phyloP scores from a whole-genome alignment of 495 filamentous ascomycete species.

The Staphylotrichum tortipilum region DNA sequence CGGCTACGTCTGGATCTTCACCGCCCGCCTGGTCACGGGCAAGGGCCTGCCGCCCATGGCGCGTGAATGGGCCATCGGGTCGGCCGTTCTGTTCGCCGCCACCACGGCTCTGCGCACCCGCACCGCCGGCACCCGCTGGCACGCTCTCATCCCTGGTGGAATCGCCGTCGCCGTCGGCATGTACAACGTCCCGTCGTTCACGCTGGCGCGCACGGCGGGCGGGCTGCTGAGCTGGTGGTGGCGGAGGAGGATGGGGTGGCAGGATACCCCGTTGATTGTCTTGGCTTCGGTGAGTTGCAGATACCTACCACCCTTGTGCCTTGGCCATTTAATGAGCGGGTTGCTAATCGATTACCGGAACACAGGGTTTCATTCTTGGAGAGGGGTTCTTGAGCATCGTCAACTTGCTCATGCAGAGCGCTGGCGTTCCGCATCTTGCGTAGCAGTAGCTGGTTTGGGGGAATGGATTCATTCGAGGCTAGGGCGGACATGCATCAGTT shows the following conservation, averaged over 20 bases:
- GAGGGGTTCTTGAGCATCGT: conserved; percentile 92
- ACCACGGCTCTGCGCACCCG: conserved; percentile 60
- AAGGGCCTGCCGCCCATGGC: conserved; percentile 79
- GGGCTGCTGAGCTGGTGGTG: conserved; percentile 82
- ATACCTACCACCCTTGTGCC: neutral
- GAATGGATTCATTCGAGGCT: too few species aligned
- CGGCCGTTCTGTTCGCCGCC: conserved; percentile 58
- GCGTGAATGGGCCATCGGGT: conserved; percentile 62
- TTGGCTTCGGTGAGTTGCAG: conserved; percentile 43
- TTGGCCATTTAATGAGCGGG: neutral
- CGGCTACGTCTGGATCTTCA: conserved; percentile 94
- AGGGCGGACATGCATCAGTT: too few species aligned
- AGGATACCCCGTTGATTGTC: conserved; percentile 51
- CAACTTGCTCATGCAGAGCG: conserved; percentile 76
- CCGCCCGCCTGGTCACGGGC: conserved; percentile 87
- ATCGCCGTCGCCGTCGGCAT: conserved; percentile 97
- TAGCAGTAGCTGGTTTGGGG: too few species aligned
- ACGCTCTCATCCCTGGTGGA: conserved; percentile 69
- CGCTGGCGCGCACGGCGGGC: conserved; percentile 78
- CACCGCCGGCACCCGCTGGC: conserved; percentile 37
- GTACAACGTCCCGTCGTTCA: conserved; percentile 96
- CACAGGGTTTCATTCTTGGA: conserved; percentile 74
- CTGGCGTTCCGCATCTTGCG: conserved; percentile 61
- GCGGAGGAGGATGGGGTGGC: conserved; percentile 40
- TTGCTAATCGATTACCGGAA: conserved; percentile 8